A percentile compares a stretch with the other conserved stretches of the same genome.
Conservation (phyloP, 495 filamentous ascomycete genomes). For the Aspergillus nidulans region DNA sequence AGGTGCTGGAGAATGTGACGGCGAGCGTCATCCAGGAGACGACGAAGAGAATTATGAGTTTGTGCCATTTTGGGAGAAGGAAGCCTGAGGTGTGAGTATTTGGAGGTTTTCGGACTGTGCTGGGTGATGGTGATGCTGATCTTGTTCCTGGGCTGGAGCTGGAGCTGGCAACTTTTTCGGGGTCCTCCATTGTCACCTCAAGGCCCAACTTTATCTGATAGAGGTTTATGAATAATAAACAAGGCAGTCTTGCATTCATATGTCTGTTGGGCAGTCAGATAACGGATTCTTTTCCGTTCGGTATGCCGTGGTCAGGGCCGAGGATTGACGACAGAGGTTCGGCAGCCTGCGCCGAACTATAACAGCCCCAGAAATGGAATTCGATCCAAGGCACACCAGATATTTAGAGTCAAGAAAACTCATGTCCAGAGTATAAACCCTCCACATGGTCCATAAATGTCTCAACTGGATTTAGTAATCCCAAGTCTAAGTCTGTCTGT, state of each 20-base stretch:
- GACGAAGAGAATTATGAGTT: constrained; percentile 40
- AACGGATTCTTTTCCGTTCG: not conserved
- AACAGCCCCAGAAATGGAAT: too few species aligned
- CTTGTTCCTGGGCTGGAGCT: not conserved
- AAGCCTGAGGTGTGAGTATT: constrained; percentile 15
- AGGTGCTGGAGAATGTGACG: constrained; percentile 42
- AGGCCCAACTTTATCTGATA: not conserved
- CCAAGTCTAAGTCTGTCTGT: constrained; percentile 41
- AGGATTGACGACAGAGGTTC: not conserved
- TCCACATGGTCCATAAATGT: constrained; percentile 36
- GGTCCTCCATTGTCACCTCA: not conserved
- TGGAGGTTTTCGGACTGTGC: not conserved
- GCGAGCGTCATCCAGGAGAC: constrained; percentile 42
- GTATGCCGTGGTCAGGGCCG: not conserved
- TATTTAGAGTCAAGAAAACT: constrained; percentile 15
- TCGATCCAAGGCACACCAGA: too few species aligned
- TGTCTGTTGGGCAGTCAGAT: not conserved
- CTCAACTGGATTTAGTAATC: constrained; percentile 38
- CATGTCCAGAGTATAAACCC: constrained; percentile 37
- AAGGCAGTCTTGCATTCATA: not conserved
- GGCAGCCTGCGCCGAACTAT: not conserved
- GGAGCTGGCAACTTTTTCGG: not conserved
- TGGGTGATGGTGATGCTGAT: not conserved
- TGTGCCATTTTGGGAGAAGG: constrained; percentile 35
- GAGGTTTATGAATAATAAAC: not conserved